Evolutionary conservation across 2,329 filamentous ascomycete species (phyloP).

Genomic region (Rhynchosporium graminicola): DNA sequence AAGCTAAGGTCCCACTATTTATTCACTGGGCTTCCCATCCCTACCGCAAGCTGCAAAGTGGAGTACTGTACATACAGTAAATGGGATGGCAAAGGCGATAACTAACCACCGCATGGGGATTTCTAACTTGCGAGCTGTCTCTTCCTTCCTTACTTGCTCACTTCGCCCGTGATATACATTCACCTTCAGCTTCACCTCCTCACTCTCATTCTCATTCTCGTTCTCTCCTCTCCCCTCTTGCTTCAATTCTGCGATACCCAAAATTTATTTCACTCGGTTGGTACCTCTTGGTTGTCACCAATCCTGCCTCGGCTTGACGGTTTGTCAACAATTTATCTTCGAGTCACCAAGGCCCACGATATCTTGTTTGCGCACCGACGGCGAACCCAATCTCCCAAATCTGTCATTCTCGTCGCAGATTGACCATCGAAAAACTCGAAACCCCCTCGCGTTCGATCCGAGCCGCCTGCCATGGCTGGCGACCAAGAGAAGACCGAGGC

Average conservation of each 20-base stretch:
- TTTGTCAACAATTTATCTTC: slow-evolving; percentile 1
- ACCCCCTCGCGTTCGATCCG: not conserved
- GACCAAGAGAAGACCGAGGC: slow-evolving; percentile 34
- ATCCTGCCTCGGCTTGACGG: no score
- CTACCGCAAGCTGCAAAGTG: not conserved
- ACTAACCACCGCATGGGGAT: slow-evolving; percentile 7
- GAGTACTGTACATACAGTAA: no score
- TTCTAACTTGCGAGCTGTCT: slow-evolving; percentile 9
- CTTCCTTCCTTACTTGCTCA: no score
- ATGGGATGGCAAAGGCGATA: not conserved
- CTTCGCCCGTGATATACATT: not conserved
- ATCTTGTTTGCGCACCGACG: not conserved
- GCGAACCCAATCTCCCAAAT: not conserved
- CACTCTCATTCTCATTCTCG: not conserved
- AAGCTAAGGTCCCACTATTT: no score
- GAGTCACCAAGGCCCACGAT: not conserved
- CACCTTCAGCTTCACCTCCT: not conserved
- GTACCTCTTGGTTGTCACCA: no score
- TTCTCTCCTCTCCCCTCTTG: not conserved
- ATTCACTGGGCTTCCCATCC: not conserved
- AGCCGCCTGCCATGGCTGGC: slow-evolving; percentile 37
- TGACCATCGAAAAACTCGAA: not conserved
- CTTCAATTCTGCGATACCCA: no score
- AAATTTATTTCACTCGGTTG: no score
- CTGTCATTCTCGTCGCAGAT: not conserved